phyloP scores from a whole-genome alignment of 2,329 filamentous ascomycete species.

The Aspergillus tubingensis region DNA sequence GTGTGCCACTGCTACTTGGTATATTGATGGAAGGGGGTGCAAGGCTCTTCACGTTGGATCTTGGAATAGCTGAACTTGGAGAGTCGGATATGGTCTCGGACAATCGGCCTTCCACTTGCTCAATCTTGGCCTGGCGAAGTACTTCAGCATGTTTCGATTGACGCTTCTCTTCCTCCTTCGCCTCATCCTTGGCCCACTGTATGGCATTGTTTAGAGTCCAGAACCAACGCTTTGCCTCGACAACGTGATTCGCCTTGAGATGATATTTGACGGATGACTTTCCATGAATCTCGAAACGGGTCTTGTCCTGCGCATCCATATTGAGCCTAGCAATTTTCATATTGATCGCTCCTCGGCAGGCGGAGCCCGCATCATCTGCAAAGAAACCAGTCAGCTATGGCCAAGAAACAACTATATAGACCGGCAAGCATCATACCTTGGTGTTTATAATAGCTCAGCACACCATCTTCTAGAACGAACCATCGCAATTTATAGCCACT shows the following conservation, averaged over 20 bases:
- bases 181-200: constrained; percentile 97
- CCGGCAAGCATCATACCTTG: constrained; percentile 57
- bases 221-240: constrained; percentile 98
- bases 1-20: constrained; percentile 44
- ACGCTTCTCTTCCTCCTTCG: constrained; percentile 81
- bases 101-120: constrained; percentile 62
- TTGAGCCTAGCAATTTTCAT: constrained; percentile 94
- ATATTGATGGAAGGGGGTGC: constrained; percentile 39
- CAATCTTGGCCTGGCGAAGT: constrained; percentile 75
- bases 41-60: constrained; percentile 40
- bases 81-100: constrained; percentile 47
- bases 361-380: constrained; percentile 84
- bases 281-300: constrained; percentile 94
- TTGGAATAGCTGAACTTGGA: constrained; percentile 30
- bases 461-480: constrained; percentile 97
- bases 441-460: constrained; percentile 98
- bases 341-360: constrained; percentile 96
- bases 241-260: constrained; percentile 94
- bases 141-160: constrained; percentile 73
- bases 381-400: background rate
- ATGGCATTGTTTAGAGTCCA: constrained; percentile 99
- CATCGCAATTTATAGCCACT: constrained; percentile 94
- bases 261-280: constrained; percentile 99
- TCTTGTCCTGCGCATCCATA: constrained; percentile 97
- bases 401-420: too few relatives aligned